phyloP scores from a whole-genome alignment of 306 rosid species.

The Medicago ruthenica region DNA sequence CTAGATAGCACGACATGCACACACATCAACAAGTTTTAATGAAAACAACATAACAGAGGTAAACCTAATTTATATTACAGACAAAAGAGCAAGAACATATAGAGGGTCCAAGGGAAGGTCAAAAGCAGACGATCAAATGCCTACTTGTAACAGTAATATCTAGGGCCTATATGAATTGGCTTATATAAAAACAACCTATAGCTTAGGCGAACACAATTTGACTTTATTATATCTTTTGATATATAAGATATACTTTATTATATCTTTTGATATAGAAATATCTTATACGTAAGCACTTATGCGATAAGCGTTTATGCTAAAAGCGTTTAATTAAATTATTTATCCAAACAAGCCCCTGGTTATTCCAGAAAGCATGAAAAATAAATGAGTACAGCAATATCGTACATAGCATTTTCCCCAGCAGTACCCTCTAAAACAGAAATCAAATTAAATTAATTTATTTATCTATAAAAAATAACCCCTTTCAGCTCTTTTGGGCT shows the following conservation, averaged over 20 bases:
- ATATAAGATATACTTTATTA: not conserved
- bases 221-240: not conserved
- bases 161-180: too few species aligned
- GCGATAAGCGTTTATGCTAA: not conserved
- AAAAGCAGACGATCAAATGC: slow-evolving; percentile 12
- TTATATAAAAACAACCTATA: not conserved
- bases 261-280: not conserved
- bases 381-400: not conserved
- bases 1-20: not conserved
- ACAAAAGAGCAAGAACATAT: slow-evolving; percentile 15
- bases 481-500: too few species aligned
- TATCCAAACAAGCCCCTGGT: not conserved
- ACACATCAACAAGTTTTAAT: not conserved
- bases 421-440: slow-evolving; percentile 28
- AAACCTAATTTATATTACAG: not conserved
- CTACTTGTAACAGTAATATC: slow-evolving; percentile 10
- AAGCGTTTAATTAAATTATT: too few species aligned
- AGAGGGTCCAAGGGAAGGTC: slow-evolving; percentile 9
- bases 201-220: not conserved
- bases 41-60: slow-evolving; percentile 10
- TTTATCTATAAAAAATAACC: slow-evolving; percentile 13
- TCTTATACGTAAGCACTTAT: not conserved
- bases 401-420: not conserved
- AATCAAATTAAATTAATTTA: not conserved
- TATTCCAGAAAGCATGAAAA: slow-evolving; percentile 1